A percentile compares a stretch with the other conserved stretches of the same genome.
phyloP scores from a whole-genome alignment of 345 rosid species.

The Gossypium anomalum region DNA sequence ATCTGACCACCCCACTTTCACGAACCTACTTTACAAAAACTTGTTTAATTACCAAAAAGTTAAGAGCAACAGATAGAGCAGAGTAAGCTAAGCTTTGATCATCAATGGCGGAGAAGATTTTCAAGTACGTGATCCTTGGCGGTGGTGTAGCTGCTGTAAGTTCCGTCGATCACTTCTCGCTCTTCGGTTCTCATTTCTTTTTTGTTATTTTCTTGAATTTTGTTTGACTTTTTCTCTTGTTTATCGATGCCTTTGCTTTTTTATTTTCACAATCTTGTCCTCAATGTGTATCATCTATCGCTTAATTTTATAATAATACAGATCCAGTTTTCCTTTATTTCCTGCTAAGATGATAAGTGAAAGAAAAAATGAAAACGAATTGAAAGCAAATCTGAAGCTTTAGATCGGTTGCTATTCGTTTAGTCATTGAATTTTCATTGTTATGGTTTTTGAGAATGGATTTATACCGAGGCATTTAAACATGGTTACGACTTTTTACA shows the following conservation, averaged over 20 bases:
- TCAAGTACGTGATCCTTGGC: constrained; percentile 86
- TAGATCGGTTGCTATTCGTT: neutral
- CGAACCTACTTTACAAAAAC: neutral
- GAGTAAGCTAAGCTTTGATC: constrained; percentile 8
- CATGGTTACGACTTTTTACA: neutral
- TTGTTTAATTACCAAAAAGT: neutral
- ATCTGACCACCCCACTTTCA: neutral
- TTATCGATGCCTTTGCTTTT: neutral
- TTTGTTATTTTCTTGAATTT: neutral
- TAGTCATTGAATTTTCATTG: neutral
- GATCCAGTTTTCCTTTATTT: neutral
- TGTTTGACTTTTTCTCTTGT: neutral
- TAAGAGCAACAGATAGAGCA: neutral
- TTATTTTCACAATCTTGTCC: neutral
- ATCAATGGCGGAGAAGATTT: constrained; percentile 68
- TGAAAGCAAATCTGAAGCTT: neutral
- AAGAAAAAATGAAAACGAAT: neutral
- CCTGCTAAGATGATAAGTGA: neutral
- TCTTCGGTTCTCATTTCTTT: neutral
- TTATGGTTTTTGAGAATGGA: neutral
- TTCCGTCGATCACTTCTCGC: constrained; percentile 16
- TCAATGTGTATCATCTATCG: neutral
- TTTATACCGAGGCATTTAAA: too few relatives aligned
- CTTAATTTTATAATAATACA: neutral
- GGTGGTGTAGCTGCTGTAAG: constrained; percentile 92